phyloP scores from a whole-genome alignment of 2,329 filamentous ascomycete species.

The Dryadomyces quercus-mongolicae region DNA sequence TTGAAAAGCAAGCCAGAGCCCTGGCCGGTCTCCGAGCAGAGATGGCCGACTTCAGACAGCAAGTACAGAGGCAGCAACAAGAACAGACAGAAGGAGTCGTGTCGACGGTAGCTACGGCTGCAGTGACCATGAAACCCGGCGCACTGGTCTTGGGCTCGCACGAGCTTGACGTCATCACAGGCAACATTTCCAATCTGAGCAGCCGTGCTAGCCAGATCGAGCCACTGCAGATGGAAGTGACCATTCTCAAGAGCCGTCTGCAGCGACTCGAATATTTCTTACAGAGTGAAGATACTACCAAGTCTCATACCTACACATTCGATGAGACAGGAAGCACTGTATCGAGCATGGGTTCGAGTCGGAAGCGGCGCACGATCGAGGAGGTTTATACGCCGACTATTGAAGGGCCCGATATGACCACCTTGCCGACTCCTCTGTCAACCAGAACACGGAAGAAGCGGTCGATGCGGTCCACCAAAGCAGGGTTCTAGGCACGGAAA shows the following conservation, averaged over 20 bases:
- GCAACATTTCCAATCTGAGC: conserved; percentile 25
- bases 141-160: conserved; percentile 14
- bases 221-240: conserved; percentile 28
- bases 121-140: neutral
- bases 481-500: no score
- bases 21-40: conserved; percentile 21
- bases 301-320: no score
- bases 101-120: neutral
- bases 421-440: no score
- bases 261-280: conserved; percentile 20
- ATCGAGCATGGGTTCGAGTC: neutral
- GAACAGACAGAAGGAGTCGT: conserved; percentile 10
- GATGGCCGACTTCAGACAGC: conserved; percentile 19
- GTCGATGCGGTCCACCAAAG: no score
- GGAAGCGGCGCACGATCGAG: neutral
- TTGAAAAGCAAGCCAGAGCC: conserved; percentile 19
- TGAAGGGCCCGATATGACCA: no score
- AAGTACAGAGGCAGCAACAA: conserved; percentile 14
- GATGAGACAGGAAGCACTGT: neutral
- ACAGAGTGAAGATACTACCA: no score
- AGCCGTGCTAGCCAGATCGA: conserved; percentile 26
- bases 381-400: neutral
- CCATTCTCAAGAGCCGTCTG: conserved; percentile 25
- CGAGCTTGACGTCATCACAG: conserved; percentile 27
- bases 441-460: no score